A percentile compares a stretch with the other conserved stretches of the same genome.
phyloP scores from a whole-genome alignment of 108 stramenopile genomes.

The Craspedostauros australis region DNA sequence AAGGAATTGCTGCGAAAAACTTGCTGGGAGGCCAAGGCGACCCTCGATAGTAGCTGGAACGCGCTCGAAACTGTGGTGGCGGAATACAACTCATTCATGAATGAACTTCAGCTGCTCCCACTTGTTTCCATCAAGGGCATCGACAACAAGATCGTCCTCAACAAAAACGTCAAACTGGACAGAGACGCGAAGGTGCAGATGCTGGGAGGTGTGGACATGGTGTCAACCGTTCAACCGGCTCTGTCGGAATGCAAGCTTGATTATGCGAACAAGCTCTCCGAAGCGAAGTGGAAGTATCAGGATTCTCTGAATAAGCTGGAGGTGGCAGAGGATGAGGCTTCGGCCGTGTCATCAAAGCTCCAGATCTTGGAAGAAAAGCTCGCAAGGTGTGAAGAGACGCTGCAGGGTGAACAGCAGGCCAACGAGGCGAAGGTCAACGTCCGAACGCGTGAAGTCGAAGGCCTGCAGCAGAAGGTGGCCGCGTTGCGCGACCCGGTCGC shows the following conservation, averaged over 20 bases:
- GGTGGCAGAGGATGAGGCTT: conserved; percentile 24
- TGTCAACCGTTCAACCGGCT: conserved; percentile 20
- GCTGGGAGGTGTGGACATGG: conserved; percentile 50
- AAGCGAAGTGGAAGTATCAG: conserved; percentile 30
- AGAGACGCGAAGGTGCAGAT: conserved; percentile 19
- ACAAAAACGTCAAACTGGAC: conserved; percentile 34
- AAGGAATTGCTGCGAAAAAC: conserved; percentile 36
- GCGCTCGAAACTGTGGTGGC: conserved; percentile 40
- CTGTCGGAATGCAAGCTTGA: conserved; percentile 26
- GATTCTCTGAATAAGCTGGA: conserved; percentile 56
- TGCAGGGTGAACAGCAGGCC: conserved; percentile 32
- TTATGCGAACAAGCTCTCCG: conserved; percentile 16
- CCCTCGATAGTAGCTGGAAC: conserved; percentile 28
- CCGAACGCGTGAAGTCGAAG: conserved; percentile 52
- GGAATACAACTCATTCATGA: conserved; percentile 47
- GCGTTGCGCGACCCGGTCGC: conserved; percentile 70
- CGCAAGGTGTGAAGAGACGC: conserved; percentile 35
- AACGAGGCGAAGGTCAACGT: conserved; percentile 54
- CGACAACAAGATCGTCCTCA: conserved; percentile 32
- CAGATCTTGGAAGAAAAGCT: conserved; percentile 51
- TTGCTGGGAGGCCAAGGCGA: conserved; percentile 39
- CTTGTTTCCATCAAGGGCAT: conserved; percentile 34
- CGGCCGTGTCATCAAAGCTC: conserved; percentile 40
- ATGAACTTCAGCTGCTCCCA: conserved; percentile 47
- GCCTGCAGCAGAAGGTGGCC: conserved; percentile 53